These are phyloP conservation scores for Pichiaceae sp. DNA, from an alignment of 1,139 yeast species.

Conservation along the genomic window DNA sequence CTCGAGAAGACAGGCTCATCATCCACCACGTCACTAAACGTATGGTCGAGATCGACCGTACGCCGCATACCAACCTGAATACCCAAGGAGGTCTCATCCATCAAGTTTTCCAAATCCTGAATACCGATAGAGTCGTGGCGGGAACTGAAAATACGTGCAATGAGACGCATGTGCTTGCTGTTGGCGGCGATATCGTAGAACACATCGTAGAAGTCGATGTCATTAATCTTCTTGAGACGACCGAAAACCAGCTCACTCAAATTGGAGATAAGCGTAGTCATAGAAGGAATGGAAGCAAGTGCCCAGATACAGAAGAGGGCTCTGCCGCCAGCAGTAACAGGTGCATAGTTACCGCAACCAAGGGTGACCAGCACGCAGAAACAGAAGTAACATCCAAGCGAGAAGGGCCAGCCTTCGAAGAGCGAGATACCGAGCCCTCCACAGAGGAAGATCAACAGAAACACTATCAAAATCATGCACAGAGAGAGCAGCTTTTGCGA, in stretches of 20 bases:
- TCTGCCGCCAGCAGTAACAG: constrained; percentile 54
- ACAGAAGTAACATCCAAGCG: constrained; percentile 63
- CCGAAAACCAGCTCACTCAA: constrained; percentile 45
- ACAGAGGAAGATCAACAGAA: constrained; percentile 54
- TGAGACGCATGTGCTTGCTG: constrained; percentile 6
- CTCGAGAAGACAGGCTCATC: background rate
- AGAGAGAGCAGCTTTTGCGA: constrained; percentile 25
- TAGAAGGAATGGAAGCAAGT: constrained; percentile 71
- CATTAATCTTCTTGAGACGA: constrained; percentile 11
- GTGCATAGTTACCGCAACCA: constrained; percentile 77
- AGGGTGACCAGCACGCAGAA: constrained; percentile 69
- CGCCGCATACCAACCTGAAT: background rate
- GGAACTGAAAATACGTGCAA: constrained; percentile 9
- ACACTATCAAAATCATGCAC: constrained; percentile 33
- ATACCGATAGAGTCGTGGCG: background rate
- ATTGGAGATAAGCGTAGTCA: constrained; percentile 73
- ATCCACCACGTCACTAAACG: background rate
- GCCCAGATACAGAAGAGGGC: constrained; percentile 76
- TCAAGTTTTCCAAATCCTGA: constrained; percentile 1
- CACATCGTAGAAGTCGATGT: constrained; percentile 11
- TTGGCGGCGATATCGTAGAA: constrained; percentile 8
- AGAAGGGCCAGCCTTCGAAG: constrained; percentile 63
- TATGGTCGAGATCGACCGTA: background rate
- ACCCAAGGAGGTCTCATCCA: constrained; percentile 1
- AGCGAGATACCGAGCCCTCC: constrained; percentile 60